phyloP scores from a whole-genome alignment of 2,329 filamentous ascomycete species.

The Albophoma yamanashiensis region DNA sequence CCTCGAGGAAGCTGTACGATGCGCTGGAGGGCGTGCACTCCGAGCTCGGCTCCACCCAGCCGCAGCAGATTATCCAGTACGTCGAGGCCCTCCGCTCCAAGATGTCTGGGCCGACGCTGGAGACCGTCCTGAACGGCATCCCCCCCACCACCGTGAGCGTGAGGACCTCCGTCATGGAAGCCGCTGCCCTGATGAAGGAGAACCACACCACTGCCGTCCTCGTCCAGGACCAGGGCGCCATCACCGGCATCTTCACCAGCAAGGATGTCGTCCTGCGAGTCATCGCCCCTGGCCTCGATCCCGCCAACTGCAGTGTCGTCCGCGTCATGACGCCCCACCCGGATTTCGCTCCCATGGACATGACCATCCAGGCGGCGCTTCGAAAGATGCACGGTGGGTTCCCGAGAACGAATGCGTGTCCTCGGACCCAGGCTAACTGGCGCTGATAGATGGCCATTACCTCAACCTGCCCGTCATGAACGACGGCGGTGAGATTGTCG shows the following conservation, averaged over 20 bases:
- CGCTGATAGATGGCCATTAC: constrained; percentile 75
- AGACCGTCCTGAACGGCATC: constrained; percentile 84
- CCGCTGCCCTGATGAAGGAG: constrained; percentile 93
- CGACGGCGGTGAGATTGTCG: constrained; percentile 90
- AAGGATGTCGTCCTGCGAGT: constrained; percentile 98
- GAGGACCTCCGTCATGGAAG: constrained; percentile 90
- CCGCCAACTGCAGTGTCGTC: constrained; percentile 90
- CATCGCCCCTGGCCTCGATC: constrained; percentile 92
- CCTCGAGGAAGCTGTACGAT: constrained; percentile 96
- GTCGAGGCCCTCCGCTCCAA: constrained; percentile 90
- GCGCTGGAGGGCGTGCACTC: constrained; percentile 96
- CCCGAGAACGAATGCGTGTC: neutral
- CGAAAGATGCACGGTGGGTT: constrained; percentile 95
- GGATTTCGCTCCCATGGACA: constrained; percentile 96
- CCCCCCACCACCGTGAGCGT: constrained; percentile 94
- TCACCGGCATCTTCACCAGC: constrained; percentile 98
- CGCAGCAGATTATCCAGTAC: constrained; percentile 97
- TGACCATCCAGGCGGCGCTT: constrained; percentile 96
- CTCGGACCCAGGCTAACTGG: neutral
- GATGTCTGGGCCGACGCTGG: constrained; percentile 95
- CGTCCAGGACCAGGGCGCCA: constrained; percentile 92
- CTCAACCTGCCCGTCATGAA: constrained; percentile 98
- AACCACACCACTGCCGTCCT: constrained; percentile 95
- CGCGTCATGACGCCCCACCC: constrained; percentile 98
- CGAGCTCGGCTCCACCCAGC: constrained; percentile 88